Evolutionary conservation across 75 land plant species (phyloP).

Genomic region (Cunninghamia lanceolata): DNA sequence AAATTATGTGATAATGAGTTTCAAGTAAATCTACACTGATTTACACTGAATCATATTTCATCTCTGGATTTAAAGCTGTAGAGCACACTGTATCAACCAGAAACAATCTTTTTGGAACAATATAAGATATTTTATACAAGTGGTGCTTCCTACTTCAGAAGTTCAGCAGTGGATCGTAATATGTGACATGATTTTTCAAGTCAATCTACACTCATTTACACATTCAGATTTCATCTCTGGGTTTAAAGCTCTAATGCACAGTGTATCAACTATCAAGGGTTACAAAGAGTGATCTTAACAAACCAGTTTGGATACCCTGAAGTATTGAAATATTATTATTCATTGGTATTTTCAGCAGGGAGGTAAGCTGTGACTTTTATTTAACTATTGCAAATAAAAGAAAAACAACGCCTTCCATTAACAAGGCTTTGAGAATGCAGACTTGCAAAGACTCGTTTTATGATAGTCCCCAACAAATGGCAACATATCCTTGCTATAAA

Average conservation of each 20-base stretch:
- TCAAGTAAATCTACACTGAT: no score
- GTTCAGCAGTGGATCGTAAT: no score
- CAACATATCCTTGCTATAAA: not conserved
- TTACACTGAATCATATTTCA: no score
- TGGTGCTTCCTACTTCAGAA: no score
- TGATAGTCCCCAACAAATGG: not conserved
- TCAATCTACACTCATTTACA: no score
- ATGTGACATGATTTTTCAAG: no score
- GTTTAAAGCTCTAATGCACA: not conserved
- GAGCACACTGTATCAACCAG: not conserved
- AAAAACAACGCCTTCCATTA: not conserved
- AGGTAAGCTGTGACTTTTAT: not conserved
- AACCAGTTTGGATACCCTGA: not conserved
- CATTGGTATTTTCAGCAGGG: not conserved
- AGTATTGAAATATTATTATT: no score
- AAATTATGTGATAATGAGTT: no score
- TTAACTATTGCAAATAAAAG: not conserved
- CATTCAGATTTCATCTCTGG: not conserved
- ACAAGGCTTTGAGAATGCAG: not conserved
- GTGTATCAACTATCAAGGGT: not conserved
- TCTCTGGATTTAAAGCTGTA: not conserved
- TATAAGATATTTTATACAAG: not conserved
- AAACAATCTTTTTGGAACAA: not conserved
- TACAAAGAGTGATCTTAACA: not conserved
- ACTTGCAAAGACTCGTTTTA: not conserved